Evolutionary conservation across 179 eudicot genomes (phyloP).

Genomic region (Heliamphora pulchella): DNA sequence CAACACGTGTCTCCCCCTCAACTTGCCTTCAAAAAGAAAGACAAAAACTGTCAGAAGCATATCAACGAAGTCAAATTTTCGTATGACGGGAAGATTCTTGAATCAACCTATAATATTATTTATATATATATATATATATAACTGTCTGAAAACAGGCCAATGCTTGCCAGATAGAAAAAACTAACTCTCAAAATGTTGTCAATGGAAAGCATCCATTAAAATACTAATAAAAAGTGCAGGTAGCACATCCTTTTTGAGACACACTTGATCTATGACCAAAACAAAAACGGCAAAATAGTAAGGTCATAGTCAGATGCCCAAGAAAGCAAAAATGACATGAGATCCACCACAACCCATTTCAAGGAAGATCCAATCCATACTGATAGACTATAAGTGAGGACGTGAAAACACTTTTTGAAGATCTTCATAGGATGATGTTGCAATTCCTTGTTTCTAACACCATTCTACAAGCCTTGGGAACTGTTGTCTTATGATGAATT

Average conservation of each 20-base stretch:
- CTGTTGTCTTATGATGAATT: not conserved
- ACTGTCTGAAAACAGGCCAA: not conserved
- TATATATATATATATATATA: not conserved
- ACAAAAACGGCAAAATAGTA: not conserved
- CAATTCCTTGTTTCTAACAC: not conserved
- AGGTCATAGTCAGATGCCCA: not conserved
- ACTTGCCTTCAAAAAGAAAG: slow-evolving; percentile 57
- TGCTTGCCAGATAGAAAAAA: not conserved
- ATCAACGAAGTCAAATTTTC: not conserved
- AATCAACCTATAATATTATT: no score
- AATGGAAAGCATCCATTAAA: not conserved
- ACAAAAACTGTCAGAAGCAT: not conserved
- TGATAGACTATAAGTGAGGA: not conserved
- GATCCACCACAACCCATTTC: not conserved
- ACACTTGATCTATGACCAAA: slow-evolving; percentile 7
- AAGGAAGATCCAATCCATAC: not conserved
- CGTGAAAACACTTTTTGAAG: no score
- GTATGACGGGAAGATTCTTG: not conserved
- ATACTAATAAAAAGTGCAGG: not conserved
- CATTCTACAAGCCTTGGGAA: not conserved
- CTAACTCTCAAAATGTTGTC: not conserved
- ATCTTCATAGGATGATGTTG: not conserved
- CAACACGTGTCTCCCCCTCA: slow-evolving; percentile 88
- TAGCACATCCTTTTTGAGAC: not conserved
- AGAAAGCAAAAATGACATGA: not conserved